Conservation (phyloP, 1,284 basidiomycete species). For the Cutaneotrichosporon sp. region DNA sequence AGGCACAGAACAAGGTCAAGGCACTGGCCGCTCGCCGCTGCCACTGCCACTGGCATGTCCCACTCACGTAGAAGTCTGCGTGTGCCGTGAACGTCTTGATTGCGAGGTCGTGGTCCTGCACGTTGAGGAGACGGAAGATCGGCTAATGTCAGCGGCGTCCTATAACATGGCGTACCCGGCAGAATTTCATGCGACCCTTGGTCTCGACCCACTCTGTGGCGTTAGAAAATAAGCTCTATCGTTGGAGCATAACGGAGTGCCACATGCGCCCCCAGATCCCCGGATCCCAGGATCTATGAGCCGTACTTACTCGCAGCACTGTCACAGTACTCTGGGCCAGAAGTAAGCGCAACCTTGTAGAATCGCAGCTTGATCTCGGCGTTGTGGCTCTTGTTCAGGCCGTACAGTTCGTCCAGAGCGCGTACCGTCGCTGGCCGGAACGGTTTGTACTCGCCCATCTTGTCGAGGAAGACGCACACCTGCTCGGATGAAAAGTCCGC, state of each 20-base stretch:
- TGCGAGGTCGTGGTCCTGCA: conserved; percentile 55
- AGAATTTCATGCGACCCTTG: conserved; percentile 57
- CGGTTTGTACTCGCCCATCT: conserved; percentile 44
- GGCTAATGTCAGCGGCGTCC: conserved; percentile 29
- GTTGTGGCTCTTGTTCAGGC: conserved; percentile 51
- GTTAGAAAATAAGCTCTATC: neutral
- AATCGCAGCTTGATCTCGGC: conserved; percentile 57
- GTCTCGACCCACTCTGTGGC: conserved; percentile 54
- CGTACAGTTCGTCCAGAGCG: conserved; percentile 54
- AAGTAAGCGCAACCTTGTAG: conserved; percentile 56
- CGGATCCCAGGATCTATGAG: neutral
- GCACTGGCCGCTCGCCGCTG: neutral
- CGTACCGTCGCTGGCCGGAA: conserved; percentile 44
- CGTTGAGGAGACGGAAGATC: conserved; percentile 54
- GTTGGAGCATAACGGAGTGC: neutral
- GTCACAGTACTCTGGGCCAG: conserved; percentile 53
- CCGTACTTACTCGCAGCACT: conserved; percentile 52
- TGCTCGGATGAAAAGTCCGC: conserved; percentile 46
- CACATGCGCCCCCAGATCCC: neutral
- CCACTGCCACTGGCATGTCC: too few species aligned
- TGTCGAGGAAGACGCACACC: conserved; percentile 56
- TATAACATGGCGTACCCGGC: conserved; percentile 30
- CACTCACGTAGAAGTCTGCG: conserved; percentile 54
- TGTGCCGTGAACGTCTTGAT: conserved; percentile 55
- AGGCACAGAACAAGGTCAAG: neutral